Percentiles rank a stretch among this genome's conserved stretches.
These are phyloP conservation scores for Xylariomycetidae sp. DNA, from an alignment of 2,329 filamentous ascomycete genomes.

Conservation along the genomic window DNA sequence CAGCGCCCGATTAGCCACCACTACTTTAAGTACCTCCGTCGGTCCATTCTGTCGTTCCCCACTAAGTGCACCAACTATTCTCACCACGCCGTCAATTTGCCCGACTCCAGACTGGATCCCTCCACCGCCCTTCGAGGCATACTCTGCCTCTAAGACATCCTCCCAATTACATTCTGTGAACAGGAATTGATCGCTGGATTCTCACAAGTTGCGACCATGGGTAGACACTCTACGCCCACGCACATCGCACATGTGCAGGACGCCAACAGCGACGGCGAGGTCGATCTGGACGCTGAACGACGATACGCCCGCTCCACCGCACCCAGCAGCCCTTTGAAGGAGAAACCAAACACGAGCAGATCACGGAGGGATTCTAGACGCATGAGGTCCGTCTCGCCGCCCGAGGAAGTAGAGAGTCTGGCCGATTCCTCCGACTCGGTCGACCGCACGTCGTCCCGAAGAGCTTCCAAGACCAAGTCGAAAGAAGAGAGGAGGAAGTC, in stretches of 20 bases:
- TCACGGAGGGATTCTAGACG: constrained; percentile 37
- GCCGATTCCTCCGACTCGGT: constrained; percentile 14
- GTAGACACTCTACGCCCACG: constrained; percentile 28
- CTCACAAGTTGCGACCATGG: constrained; percentile 37
- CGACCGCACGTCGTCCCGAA: constrained; percentile 25
- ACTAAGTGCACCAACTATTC: too few relatives aligned
- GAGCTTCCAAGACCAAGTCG: constrained; percentile 18
- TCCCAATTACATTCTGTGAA: too few relatives aligned
- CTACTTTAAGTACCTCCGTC: too few relatives aligned
- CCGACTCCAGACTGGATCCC: too few relatives aligned
- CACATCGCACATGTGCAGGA: constrained; percentile 44
- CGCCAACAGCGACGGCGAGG: constrained; percentile 43
- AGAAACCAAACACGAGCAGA: constrained; percentile 49
- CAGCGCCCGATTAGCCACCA: too few relatives aligned
- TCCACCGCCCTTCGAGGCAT: constrained; percentile 9
- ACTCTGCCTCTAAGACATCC: constrained; percentile 6
- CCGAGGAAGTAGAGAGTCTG: too few relatives aligned
- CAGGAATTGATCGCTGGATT: too few relatives aligned
- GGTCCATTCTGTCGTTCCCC: too few relatives aligned
- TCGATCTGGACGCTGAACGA: constrained; percentile 31
- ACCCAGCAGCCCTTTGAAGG: constrained; percentile 39
- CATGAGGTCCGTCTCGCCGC: constrained; percentile 29
- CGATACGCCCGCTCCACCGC: constrained; percentile 44
- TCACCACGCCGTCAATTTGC: too few relatives aligned
- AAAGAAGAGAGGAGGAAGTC: constrained; percentile 27